These are phyloP conservation scores for Graphilbum fragrans DNA, from an alignment of 2,329 filamentous ascomycete genomes.

Conservation along the genomic window DNA sequence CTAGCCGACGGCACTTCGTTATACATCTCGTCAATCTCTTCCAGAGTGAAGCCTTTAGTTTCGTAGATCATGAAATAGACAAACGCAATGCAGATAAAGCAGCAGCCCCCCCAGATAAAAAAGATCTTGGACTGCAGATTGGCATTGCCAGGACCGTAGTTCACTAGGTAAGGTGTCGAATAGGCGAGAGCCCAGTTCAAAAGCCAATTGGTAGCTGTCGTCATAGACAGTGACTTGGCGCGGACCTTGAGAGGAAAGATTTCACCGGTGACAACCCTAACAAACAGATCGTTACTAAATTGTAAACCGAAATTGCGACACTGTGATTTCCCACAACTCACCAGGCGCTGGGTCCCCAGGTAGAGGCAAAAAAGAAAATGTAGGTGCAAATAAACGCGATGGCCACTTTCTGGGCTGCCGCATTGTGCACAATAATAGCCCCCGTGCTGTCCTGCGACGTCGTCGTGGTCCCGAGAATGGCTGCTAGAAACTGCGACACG, in stretches of 20 bases:
- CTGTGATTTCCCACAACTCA: too few species aligned
- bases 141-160: conserved; percentile 56
- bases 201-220: conserved; percentile 63
- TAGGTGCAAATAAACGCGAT: conserved; percentile 57
- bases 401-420: conserved; percentile 39
- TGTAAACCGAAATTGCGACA: too few species aligned
- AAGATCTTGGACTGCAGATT: conserved; percentile 67
- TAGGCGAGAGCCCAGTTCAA: conserved; percentile 72
- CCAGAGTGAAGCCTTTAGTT: conserved; percentile 72
- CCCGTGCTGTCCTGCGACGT: conserved; percentile 36
- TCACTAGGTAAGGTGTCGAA: conserved; percentile 68
- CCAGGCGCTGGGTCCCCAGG: conserved; percentile 58
- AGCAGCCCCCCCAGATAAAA: conserved; percentile 64
- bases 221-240: conserved; percentile 53
- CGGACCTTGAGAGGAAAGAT: conserved; percentile 52
- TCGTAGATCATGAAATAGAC: conserved; percentile 76
- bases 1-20: too few species aligned
- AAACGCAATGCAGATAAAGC: conserved; percentile 59
- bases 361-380: conserved; percentile 64
- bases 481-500: conserved; percentile 46
- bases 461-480: conserved; percentile 42
- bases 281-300: too few species aligned
- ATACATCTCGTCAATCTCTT: conserved; percentile 75
- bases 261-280: conserved; percentile 46
- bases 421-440: conserved; percentile 34